A percentile compares a stretch with the other conserved stretches of the same genome.
These are phyloP conservation scores for Yarrowia galli DNA, from an alignment of 1,139 yeast genomes.

Conservation along the genomic window DNA sequence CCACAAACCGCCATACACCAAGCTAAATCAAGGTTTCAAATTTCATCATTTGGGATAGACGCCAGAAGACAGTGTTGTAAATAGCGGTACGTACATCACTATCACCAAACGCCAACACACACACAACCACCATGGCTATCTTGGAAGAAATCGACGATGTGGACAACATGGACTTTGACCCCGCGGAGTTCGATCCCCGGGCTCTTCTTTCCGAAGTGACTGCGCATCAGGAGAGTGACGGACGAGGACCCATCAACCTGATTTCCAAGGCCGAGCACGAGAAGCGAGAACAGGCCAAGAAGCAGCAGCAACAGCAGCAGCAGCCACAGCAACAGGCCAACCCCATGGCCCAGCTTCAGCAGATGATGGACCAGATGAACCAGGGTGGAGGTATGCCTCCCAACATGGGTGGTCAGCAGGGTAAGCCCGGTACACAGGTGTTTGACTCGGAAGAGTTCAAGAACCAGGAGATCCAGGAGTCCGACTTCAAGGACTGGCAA, in stretches of 20 bases:
- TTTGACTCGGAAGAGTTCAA: slow-evolving; percentile 60
- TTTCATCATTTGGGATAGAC: slow-evolving; percentile 17
- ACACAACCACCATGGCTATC: slow-evolving; percentile 61
- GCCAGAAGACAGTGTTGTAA: background rate
- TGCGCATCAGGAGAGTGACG: slow-evolving; percentile 42
- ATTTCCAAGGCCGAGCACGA: slow-evolving; percentile 39
- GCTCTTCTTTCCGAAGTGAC: slow-evolving; percentile 50
- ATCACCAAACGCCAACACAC: slow-evolving; percentile 1
- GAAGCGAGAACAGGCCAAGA: slow-evolving; percentile 39
- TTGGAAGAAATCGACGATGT: slow-evolving; percentile 83
- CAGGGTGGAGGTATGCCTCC: slow-evolving; percentile 33
- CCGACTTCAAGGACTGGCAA: slow-evolving; percentile 65
- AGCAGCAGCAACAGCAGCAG: slow-evolving; percentile 37
- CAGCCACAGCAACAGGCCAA: slow-evolving; percentile 35
- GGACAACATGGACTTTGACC: slow-evolving; percentile 89
- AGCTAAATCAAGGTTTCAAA: slow-evolving; percentile 20
- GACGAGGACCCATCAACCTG: slow-evolving; percentile 42
- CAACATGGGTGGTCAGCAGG: slow-evolving; percentile 30
- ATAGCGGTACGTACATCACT: background rate
- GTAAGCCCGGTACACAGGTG: slow-evolving; percentile 35
- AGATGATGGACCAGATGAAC: slow-evolving; percentile 36
- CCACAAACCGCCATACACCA: background rate
- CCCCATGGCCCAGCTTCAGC: slow-evolving; percentile 28
- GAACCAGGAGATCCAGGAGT: slow-evolving; percentile 37
- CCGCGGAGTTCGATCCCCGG: slow-evolving; percentile 85